Base-by-base conservation (phyloP, 192 early-diverging fungal species). In the Coemansia sp. region DNA sequence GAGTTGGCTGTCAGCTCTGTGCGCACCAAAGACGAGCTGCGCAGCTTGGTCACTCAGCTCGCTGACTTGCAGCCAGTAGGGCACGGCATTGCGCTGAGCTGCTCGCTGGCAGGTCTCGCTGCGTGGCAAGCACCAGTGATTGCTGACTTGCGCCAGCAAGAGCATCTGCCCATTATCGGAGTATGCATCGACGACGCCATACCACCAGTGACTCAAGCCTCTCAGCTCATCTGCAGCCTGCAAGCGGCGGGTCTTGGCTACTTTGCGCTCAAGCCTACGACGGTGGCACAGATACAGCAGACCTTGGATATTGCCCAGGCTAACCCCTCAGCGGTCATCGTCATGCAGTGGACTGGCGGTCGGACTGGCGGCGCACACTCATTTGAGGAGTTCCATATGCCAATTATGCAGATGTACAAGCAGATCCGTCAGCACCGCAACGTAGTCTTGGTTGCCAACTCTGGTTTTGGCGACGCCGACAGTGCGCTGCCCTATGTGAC, bases 341-440 rank as follows among this genome's bases (percentile, higher is more conserved):
- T 97, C 55, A 80, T 97, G 68, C 95, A 98, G 80, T 98, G 96
- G 96, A 96, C 95, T 29, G 96, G 96, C 77, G 96, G 96, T 18
- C 91, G 96, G 75, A 93, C 90, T 51, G 95, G 95, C 69, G 97
- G 97, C 11, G 92, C 92, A 75, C 97, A 98, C 87, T 93, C 92
- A 65, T 92, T 93, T 52, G 97, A 96, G 74, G 95, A 98, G 79
- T 92, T 96, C 87, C 94, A 96, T 77, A 85, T 87, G 69, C 93
- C 94, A 43, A 89, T 98, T 65, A 67, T 96, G 5, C 90, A 93
- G 73, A 92, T 89, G 5, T 97, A 95, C 60, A 88, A 91, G 85
- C 90, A 89, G 55, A 94, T 98, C 49, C 91, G 97, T 80, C 87
- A 87, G 20, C 88, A 89, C 52, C 31, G 78, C 52, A 98, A 98